Percentiles rank a stretch among this genome's conserved stretches.
Conservation (phyloP, 306 rosid species). For the Oemleria cerasiformis region DNA sequence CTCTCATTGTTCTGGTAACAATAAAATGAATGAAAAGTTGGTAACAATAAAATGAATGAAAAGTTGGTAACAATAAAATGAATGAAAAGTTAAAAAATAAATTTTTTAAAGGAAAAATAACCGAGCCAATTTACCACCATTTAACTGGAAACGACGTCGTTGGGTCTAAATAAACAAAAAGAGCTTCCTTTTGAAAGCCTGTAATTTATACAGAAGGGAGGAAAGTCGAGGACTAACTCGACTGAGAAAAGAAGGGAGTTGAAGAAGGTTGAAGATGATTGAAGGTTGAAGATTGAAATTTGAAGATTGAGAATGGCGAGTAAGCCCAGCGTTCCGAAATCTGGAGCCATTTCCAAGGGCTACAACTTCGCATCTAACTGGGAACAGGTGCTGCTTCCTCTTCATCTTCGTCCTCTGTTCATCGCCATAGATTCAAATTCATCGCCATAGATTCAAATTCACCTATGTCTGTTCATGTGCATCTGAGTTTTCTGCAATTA, state of each 20-base stretch:
- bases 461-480: not conserved
- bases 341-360: slow-evolving; percentile 83
- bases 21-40: not conserved
- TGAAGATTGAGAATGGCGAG: slow-evolving; percentile 30
- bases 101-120: no score
- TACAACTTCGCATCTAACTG: slow-evolving; percentile 90
- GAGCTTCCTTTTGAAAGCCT: no score
- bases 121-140: no score
- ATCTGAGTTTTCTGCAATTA: not conserved
- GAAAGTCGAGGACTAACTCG: no score
- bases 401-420: not conserved
- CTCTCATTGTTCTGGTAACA: not conserved
- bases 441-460: not conserved
- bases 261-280: no score
- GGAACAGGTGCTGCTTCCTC: slow-evolving; percentile 60
- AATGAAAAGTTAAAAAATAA: no score
- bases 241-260: no score
- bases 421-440: not conserved
- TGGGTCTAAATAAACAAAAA: no score
- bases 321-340: slow-evolving; percentile 47
- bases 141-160: no score
- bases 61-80: not conserved
- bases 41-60: not conserved
- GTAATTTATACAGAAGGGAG: no score
- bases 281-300: not conserved